Evolutionary conservation across 129 eudicot species (phyloP).

Genomic region (Flaveria bidentis): DNA sequence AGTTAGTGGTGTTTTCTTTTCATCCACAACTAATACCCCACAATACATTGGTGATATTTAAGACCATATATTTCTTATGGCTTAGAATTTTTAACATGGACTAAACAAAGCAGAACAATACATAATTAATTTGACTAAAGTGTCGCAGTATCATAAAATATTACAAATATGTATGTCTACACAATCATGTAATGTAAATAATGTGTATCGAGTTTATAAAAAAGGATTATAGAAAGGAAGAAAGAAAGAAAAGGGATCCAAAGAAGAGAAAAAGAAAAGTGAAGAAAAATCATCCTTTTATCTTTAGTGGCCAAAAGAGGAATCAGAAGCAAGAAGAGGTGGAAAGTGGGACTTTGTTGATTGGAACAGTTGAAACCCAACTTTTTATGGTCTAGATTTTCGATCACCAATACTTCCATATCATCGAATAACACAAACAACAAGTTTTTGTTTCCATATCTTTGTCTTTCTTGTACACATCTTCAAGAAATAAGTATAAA

Average conservation of each 20-base stretch:
- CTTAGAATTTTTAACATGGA: no score
- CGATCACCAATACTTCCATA: constrained; percentile 47
- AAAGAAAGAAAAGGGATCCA: constrained; percentile 35
- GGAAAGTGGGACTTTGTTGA: constrained; percentile 42
- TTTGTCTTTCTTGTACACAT: constrained; percentile 44
- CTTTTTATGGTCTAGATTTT: constrained; percentile 24
- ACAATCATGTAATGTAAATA: neutral
- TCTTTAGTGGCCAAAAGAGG: constrained; percentile 34
- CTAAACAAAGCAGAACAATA: no score
- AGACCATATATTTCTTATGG: no score
- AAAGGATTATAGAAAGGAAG: constrained; percentile 1
- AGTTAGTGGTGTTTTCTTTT: no score
- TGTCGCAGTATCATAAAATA: neutral
- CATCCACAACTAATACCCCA: no score
- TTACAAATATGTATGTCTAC: neutral
- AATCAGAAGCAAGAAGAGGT: constrained; percentile 22
- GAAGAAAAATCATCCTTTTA: constrained; percentile 31
- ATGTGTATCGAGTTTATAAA: neutral
- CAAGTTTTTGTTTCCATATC: constrained; percentile 42
- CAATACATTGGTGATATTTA: no score
- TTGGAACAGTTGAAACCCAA: constrained; percentile 56
- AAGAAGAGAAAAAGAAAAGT: constrained; percentile 26
- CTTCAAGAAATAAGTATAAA: constrained; percentile 3
- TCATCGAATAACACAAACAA: constrained; percentile 48
- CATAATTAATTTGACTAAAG: no score